Evolutionary conservation across 2,329 filamentous ascomycete genomes (phyloP), one percentile per base, ranked within the genome.

Genomic region (Scedosporium aurantiacum): DNA sequence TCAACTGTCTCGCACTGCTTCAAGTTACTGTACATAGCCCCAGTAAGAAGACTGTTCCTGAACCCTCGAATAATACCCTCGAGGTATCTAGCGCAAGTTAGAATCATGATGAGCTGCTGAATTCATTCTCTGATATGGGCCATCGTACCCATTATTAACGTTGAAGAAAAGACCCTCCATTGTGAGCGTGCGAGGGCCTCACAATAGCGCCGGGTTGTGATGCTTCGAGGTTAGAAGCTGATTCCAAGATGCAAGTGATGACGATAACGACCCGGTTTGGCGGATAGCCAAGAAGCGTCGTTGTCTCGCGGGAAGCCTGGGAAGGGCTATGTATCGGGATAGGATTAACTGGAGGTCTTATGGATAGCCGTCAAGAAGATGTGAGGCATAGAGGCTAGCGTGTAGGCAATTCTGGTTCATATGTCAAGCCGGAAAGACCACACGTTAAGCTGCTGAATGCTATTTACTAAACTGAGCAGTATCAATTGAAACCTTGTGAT

Each of bases 1-100:
- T 97, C 93, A 69, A 97, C 93, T 58, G 86, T 96, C 78, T 97
- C 93, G 84, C 93, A 97, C 82, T 97, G 93, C 65, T 89, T 95
- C 76, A 97, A 78, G 79, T 97, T 99, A 78, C 82, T 87, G 79
- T 99, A 99, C 79, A 93, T 95, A 73, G 90, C 82, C 74, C 87
- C 79, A 61, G 89, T 97, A 72, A 99, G 84, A 65, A 99, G 88
- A 70, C 88, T 84, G 77, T 97, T 99, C 72, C 93, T 88, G 78
- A 97, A 99, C 66, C 94, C 94, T 70, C 94, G 90, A 70, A 97
- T 91, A 73, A 99, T 92, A 74, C 94, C 94, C 78, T 99, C 94
- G 73, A 97, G 86, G 77, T 96, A 97, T 77, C 92, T 96, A 70
- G 64, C 40, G 41, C 59, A 57, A 45, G 66, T 75, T 65, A 75